Evolutionary conservation across 441 rosid genomes (phyloP).

Genomic region (Kokia cookei): DNA sequence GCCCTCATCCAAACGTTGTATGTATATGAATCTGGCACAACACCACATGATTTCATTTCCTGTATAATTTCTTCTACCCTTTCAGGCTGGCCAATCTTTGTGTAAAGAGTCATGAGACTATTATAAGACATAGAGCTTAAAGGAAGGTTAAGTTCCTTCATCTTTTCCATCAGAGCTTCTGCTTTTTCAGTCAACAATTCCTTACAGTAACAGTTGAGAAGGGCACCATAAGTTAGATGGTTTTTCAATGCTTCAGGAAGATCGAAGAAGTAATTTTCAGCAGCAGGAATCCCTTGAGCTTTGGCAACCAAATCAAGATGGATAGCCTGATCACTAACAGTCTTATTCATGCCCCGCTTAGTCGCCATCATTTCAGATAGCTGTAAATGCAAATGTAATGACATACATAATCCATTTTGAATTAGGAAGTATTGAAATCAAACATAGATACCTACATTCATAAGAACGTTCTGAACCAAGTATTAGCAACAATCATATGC

Average conservation of each 20-base stretch:
- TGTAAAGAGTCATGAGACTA: slow-evolving; percentile 82
- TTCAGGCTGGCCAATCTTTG: slow-evolving; percentile 54
- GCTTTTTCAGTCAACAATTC: slow-evolving; percentile 75
- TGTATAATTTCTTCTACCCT: slow-evolving; percentile 58
- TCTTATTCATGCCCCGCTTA: slow-evolving; percentile 85
- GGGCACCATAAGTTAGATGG: slow-evolving; percentile 68
- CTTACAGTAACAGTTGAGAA: slow-evolving; percentile 82
- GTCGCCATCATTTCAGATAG: slow-evolving; percentile 67
- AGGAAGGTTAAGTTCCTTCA: slow-evolving; percentile 81
- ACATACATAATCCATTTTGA: background rate
- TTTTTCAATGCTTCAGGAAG: slow-evolving; percentile 79
- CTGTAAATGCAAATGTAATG: slow-evolving; percentile 29
- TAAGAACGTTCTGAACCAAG: background rate
- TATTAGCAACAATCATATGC: background rate
- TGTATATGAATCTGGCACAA: slow-evolving; percentile 56
- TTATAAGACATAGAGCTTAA: slow-evolving; percentile 70
- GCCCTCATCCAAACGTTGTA: slow-evolving; percentile 97
- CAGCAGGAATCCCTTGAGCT: slow-evolving; percentile 65
- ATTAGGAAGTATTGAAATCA: background rate
- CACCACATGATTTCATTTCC: slow-evolving; percentile 67
- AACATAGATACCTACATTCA: background rate
- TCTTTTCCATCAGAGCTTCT: slow-evolving; percentile 65
- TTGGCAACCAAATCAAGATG: slow-evolving; percentile 94
- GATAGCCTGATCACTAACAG: slow-evolving; percentile 85
- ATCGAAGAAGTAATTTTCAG: slow-evolving; percentile 67